Conservation (phyloP, 2,329 filamentous ascomycete genomes). For the Paracamarosporium sp. region DNA sequence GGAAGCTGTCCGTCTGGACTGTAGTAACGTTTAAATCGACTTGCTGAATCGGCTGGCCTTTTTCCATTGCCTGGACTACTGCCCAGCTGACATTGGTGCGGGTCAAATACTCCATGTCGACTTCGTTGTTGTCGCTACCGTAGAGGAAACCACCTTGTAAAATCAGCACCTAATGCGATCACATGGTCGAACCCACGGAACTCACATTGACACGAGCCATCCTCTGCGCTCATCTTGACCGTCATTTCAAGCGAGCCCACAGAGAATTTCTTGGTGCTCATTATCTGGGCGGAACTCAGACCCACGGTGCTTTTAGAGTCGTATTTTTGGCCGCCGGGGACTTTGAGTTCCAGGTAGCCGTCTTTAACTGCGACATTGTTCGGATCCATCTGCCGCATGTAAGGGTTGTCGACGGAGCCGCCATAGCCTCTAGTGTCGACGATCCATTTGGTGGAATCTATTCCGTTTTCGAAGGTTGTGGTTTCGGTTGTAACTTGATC, state of each 20-base stretch:
- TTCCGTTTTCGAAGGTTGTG: slow-evolving; percentile 7
- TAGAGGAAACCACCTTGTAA: slow-evolving; percentile 7
- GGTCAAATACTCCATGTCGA: slow-evolving; percentile 7
- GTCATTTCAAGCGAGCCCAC: slow-evolving; percentile 7
- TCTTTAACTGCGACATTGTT: background rate
- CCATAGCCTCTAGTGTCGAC: slow-evolving; percentile 7
- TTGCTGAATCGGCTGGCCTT: background rate
- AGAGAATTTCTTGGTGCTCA: slow-evolving; percentile 1
- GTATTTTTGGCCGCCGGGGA: slow-evolving; percentile 6
- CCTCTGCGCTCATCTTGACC: slow-evolving; percentile 4
- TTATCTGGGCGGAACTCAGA: slow-evolving; percentile 6
- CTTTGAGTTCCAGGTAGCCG: background rate
- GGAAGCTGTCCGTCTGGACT: slow-evolving; percentile 1
- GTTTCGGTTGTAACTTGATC: slow-evolving; percentile 5
- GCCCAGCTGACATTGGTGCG: slow-evolving; percentile 7
- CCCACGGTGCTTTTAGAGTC: background rate
- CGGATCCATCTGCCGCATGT: slow-evolving; percentile 4
- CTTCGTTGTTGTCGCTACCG: slow-evolving; percentile 8
- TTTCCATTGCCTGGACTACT: background rate
- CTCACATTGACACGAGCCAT: slow-evolving; percentile 5
- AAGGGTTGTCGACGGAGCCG: slow-evolving; percentile 1
- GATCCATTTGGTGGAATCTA: slow-evolving; percentile 7
- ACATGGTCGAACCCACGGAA: background rate
- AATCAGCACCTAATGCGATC: background rate
- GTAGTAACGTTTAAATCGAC: slow-evolving; percentile 4